Conservation (phyloP, 2,329 filamentous ascomycete genomes). For the Dothistroma septosporum region DNA sequence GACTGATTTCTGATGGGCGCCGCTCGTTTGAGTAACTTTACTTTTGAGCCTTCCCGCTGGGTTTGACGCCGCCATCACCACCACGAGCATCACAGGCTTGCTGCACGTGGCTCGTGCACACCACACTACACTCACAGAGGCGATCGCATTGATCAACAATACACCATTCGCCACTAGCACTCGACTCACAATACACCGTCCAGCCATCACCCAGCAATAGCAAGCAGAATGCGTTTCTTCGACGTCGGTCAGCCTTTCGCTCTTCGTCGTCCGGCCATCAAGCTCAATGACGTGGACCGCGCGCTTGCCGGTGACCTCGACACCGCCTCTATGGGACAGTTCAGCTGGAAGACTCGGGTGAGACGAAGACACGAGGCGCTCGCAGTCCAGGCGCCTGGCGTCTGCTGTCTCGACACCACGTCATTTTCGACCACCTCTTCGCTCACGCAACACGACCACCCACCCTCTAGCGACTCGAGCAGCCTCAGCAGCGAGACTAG, state of each 20-base stretch:
- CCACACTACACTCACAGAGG: neutral
- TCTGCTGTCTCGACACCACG: neutral
- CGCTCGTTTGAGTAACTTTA: neutral
- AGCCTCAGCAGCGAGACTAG: slow-evolving; percentile 7
- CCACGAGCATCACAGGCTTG: neutral
- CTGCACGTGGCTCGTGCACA: neutral
- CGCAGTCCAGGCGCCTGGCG: neutral
- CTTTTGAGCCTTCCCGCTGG: neutral
- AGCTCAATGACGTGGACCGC: neutral
- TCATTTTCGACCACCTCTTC: neutral
- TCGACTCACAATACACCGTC: neutral
- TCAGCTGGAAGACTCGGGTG: too few species aligned
- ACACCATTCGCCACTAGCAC: neutral
- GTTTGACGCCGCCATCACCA: neutral
- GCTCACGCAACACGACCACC: neutral
- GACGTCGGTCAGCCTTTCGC: neutral
- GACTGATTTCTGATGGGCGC: neutral
- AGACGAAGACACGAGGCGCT: neutral
- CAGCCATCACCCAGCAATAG: neutral
- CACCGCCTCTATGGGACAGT: neutral
- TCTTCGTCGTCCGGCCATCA: neutral
- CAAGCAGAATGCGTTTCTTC: neutral
- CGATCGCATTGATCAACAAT: neutral
- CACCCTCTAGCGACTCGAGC: slow-evolving; percentile 1
- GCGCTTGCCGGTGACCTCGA: neutral